Evolutionary conservation across 352 stramenopile genomes (phyloP).

Genomic region (Phytopythium helicoides): DNA sequence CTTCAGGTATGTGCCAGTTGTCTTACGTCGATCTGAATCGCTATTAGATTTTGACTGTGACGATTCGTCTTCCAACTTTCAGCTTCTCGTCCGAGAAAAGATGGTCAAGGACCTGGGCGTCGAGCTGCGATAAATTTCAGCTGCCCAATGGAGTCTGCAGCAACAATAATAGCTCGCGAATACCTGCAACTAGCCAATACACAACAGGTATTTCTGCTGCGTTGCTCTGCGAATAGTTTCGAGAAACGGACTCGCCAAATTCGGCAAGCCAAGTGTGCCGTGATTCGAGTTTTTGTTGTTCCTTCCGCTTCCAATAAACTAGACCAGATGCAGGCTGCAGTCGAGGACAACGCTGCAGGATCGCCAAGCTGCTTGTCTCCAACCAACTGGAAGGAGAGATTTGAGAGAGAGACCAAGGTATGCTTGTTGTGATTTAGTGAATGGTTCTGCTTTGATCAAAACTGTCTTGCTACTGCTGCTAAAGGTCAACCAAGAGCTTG

Average conservation of each 20-base stretch:
- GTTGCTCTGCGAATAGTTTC: too few species aligned
- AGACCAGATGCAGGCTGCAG: neutral
- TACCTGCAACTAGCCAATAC: too few species aligned
- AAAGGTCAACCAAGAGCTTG: constrained; percentile 78
- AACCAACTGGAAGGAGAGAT: constrained; percentile 66
- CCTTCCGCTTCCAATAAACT: too few species aligned
- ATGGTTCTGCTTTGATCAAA: neutral
- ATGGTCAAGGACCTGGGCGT: constrained; percentile 81
- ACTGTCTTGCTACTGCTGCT: constrained; percentile 4
- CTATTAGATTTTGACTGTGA: neutral
- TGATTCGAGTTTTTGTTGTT: too few species aligned
- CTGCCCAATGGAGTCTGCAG: constrained; percentile 9
- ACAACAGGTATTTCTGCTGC: too few species aligned
- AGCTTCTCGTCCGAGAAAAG: constrained; percentile 73
- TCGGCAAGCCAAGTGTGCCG: too few species aligned
- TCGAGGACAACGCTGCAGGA: constrained; percentile 2
- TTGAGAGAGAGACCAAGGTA: constrained; percentile 67
- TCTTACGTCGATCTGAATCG: constrained; percentile 3
- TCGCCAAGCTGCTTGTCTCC: neutral
- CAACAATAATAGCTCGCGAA: constrained; percentile 16
- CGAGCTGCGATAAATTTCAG: constrained; percentile 91
- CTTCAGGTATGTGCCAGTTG: constrained; percentile 79
- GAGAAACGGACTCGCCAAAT: too few species aligned
- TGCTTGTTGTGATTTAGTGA: neutral
- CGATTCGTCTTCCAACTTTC: neutral